phyloP scores from a whole-genome alignment of 148 eudicot genomes.

The Amaranthus palmeri region DNA sequence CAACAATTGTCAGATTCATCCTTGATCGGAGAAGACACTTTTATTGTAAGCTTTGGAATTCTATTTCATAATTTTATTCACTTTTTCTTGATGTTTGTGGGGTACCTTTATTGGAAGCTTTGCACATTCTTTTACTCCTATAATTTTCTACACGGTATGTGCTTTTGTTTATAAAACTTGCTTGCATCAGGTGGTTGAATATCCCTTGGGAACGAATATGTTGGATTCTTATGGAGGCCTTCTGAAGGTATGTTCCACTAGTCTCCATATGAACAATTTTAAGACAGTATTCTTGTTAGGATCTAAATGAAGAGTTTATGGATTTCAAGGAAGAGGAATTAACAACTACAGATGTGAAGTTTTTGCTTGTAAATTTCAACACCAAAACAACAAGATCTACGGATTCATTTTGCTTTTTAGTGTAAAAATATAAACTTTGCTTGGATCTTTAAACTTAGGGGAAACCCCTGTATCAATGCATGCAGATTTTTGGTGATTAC shows the following conservation, averaged over 20 bases:
- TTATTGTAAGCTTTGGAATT: constrained; percentile 53
- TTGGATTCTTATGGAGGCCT: constrained; percentile 74
- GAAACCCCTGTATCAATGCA: neutral
- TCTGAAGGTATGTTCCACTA: constrained; percentile 49
- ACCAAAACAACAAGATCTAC: neutral
- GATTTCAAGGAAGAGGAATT: neutral
- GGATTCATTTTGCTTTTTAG: neutral
- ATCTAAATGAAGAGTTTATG: neutral
- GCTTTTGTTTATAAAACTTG: constrained; percentile 7
- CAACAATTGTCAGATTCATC: constrained; percentile 63
- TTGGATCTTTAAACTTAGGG: neutral
- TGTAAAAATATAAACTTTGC: neutral
- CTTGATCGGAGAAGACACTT: constrained; percentile 71
- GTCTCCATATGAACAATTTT: neutral
- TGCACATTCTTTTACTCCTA: no score
- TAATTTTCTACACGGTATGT: no score
- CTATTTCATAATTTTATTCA: neutral
- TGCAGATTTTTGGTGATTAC: constrained; percentile 1
- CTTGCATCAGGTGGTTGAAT: constrained; percentile 67
- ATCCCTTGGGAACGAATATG: constrained; percentile 77
- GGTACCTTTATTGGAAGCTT: neutral
- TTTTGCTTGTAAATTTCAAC: neutral
- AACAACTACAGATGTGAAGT: neutral
- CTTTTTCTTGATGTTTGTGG: neutral
- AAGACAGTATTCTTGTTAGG: neutral